Evolutionary conservation across 306 rosid species (phyloP).

Genomic region (Parietaria judaica): DNA sequence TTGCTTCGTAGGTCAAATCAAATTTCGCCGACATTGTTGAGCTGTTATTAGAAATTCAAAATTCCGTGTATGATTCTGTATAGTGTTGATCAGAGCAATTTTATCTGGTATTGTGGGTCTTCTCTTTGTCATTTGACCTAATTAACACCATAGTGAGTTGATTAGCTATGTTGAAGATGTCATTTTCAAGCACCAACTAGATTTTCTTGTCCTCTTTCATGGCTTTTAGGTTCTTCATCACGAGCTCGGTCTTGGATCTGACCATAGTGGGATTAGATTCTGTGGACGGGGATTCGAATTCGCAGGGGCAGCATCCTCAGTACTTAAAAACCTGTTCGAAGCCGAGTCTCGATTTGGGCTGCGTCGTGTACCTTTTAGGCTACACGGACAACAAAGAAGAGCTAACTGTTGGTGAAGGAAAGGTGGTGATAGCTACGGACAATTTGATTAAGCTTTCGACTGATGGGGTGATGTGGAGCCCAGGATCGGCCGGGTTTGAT

Average conservation of each 20-base stretch:
- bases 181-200: constrained; percentile 1
- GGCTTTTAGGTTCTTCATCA: constrained; percentile 80
- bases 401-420: constrained; percentile 78
- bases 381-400: constrained; percentile 63
- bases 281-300: constrained; percentile 69
- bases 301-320: constrained; percentile 59
- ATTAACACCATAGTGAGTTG: neutral
- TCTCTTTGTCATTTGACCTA: constrained; percentile 10
- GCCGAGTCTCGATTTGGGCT: constrained; percentile 82
- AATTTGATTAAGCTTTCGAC: constrained; percentile 89
- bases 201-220: constrained; percentile 14
- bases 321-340: constrained; percentile 70
- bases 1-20: neutral
- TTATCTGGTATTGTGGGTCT: neutral
- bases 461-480: constrained; percentile 72
- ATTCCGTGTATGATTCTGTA: no score
- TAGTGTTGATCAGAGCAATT: neutral
- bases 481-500: constrained; percentile 96
- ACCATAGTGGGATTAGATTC: constrained; percentile 91
- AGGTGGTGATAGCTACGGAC: constrained; percentile 92
- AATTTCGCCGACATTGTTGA: neutral
- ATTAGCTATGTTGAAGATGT: neutral
- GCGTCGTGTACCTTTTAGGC: constrained; percentile 83
- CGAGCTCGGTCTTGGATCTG: constrained; percentile 94
- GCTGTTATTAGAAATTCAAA: no score